A percentile compares a stretch with the other conserved stretches of the same genome.
These are phyloP conservation scores for Epichloe aotearoae DNA, from an alignment of 2,329 filamentous ascomycete species.

Conservation along the genomic window DNA sequence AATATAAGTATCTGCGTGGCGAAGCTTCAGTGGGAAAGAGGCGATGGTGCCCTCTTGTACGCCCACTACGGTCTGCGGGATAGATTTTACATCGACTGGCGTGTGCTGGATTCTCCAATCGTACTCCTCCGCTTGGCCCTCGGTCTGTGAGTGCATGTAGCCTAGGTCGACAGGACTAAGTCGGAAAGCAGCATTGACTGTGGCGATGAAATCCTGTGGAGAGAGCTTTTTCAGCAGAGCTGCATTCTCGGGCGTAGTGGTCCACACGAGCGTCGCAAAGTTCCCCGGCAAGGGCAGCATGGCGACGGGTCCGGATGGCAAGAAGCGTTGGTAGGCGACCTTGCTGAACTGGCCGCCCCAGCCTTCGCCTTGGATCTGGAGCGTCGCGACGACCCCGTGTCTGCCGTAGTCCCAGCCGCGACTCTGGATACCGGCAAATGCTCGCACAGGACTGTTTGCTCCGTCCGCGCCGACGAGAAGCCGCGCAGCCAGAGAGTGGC, in stretches of 20 bases:
- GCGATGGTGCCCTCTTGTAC: conserved; percentile 73
- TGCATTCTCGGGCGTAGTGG: conserved; percentile 71
- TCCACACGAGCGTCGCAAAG: conserved; percentile 83
- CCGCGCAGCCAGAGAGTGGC: conserved; percentile 59
- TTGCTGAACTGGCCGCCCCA: conserved; percentile 43
- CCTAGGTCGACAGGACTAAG: conserved; percentile 65
- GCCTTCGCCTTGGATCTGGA: conserved; percentile 53
- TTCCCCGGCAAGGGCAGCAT: conserved; percentile 81
- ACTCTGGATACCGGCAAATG: conserved; percentile 75
- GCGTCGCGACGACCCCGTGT: conserved; percentile 81
- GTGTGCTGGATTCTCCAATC: conserved; percentile 73
- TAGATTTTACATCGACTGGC: conserved; percentile 31
- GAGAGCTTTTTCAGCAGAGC: conserved; percentile 64
- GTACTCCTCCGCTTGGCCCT: conserved; percentile 58
- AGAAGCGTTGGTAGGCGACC: conserved; percentile 87
- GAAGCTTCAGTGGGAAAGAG: conserved; percentile 80
- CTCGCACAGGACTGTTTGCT: conserved; percentile 82
- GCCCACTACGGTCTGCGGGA: conserved; percentile 53
- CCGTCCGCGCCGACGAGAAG: conserved; percentile 89
- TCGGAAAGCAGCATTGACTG: conserved; percentile 90
- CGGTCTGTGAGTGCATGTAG: conserved; percentile 58
- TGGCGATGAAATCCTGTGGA: conserved; percentile 60
- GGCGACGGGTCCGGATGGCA: conserved; percentile 83
- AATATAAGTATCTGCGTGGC: conserved; percentile 89
- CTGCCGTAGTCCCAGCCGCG: conserved; percentile 88